Evolutionary conservation across 345 rosid species (phyloP).

Genomic region (Bruguiera gymnorhiza): DNA sequence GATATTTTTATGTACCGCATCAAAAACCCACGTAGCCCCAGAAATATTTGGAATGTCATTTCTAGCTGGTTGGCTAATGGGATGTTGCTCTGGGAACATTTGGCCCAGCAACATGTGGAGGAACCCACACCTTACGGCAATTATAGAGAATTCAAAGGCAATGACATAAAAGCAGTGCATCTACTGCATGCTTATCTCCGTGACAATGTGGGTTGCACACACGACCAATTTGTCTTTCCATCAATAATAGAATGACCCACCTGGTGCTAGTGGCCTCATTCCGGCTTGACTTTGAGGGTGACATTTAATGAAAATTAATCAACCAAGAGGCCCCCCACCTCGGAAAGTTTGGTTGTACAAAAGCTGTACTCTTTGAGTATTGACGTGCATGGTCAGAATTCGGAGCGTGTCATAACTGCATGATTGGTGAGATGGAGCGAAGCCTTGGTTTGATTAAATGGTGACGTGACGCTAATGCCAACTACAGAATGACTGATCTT

Average conservation of each 20-base stretch:
- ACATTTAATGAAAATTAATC: background rate
- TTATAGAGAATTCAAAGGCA: background rate
- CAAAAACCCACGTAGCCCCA: background rate
- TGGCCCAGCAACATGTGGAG: background rate
- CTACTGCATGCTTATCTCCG: slow-evolving; percentile 6
- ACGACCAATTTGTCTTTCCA: background rate
- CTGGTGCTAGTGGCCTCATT: background rate
- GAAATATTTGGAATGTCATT: slow-evolving; percentile 10
- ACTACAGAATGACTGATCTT: too few relatives aligned
- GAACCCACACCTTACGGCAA: slow-evolving; percentile 15
- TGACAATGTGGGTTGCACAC: slow-evolving; percentile 10
- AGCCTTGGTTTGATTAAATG: background rate
- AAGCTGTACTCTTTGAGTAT: slow-evolving; percentile 18
- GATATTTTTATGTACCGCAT: background rate
- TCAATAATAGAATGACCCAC: slow-evolving; percentile 10
- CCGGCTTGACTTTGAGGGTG: background rate
- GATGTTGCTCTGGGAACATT: background rate
- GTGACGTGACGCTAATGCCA: background rate
- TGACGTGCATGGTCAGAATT: background rate
- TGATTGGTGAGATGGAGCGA: background rate
- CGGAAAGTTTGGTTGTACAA: slow-evolving; percentile 1
- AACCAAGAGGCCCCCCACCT: background rate
- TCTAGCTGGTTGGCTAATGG: slow-evolving; percentile 24
- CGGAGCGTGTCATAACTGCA: background rate
- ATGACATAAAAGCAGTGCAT: slow-evolving; percentile 19